A percentile compares a stretch with the other conserved stretches of the same genome.
phyloP scores from a whole-genome alignment of 768 basidiomycete species.

The Mycena epipterygia region DNA sequence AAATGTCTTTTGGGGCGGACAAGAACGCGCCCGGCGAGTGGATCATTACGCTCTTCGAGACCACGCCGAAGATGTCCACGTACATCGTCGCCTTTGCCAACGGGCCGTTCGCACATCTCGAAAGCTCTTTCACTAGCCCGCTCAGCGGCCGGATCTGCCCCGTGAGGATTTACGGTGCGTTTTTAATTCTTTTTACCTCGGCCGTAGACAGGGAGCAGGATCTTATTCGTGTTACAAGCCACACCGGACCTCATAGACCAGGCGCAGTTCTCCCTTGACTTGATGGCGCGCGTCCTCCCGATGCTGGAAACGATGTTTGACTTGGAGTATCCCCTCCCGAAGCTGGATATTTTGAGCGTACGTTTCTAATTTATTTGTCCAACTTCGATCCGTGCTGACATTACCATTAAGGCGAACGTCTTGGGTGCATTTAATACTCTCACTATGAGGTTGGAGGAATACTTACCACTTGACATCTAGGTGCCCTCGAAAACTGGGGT shows the following conservation, averaged over 20 bases:
- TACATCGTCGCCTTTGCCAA: conserved; percentile 79
- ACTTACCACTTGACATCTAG: conserved; percentile 47
- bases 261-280: conserved; percentile 71
- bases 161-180: conserved; percentile 70
- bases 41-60: conserved; percentile 72
- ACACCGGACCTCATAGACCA: conserved; percentile 73
- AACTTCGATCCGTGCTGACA: neutral
- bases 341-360: conserved; percentile 77
- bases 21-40: conserved; percentile 48
- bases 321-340: conserved; percentile 81
- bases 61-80: conserved; percentile 75
- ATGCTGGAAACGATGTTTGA: conserved; percentile 79
- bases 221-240: conserved; percentile 45
- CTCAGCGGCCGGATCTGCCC: conserved; percentile 71
- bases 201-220: neutral
- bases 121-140: conserved; percentile 71
- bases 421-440: neutral
- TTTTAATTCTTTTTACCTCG: neutral
- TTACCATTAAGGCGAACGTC: neutral
- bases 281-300: conserved; percentile 71
- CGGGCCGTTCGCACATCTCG: conserved; percentile 66
- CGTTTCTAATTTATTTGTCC: conserved; percentile 56
- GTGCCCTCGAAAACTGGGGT: conserved; percentile 80
- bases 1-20: conserved; percentile 45
- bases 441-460: neutral